Conservation (phyloP, 2,329 filamentous ascomycete species). For the Fusarium chlamydosporum region DNA sequence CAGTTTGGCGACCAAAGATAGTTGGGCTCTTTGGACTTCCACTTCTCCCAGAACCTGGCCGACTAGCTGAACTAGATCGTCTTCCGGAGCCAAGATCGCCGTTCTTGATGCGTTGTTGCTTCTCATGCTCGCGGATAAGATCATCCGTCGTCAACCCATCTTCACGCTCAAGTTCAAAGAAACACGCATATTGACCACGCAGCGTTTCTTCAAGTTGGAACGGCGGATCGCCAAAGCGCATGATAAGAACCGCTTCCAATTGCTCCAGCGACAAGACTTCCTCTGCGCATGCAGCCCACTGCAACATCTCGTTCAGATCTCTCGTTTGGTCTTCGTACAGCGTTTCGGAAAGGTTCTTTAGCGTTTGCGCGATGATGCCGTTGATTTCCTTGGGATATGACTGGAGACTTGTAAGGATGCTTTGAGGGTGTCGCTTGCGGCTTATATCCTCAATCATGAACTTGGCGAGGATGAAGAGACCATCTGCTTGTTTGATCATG, state of each 20-base stretch:
- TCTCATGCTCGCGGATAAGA: constrained; percentile 57
- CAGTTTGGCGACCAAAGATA: constrained; percentile 33
- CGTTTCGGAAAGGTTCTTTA: constrained; percentile 58
- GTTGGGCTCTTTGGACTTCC: constrained; percentile 38
- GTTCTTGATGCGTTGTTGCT: constrained; percentile 47
- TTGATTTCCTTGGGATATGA: constrained; percentile 62
- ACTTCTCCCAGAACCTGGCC: constrained; percentile 38
- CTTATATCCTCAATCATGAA: constrained; percentile 66
- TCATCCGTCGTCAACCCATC: constrained; percentile 61
- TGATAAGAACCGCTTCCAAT: constrained; percentile 60
- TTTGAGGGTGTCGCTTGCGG: constrained; percentile 61
- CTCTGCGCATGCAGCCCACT: constrained; percentile 63
- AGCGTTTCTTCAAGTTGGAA: constrained; percentile 60
- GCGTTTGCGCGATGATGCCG: constrained; percentile 59
- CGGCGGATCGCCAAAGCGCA: constrained; percentile 59
- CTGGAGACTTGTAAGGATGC: constrained; percentile 61
- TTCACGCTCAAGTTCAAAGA: constrained; percentile 62
- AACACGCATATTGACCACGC: constrained; percentile 62
- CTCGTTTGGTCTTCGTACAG: constrained; percentile 57
- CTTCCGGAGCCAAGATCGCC: constrained; percentile 32
- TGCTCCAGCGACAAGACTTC: constrained; percentile 61
- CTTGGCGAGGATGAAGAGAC: constrained; percentile 64
- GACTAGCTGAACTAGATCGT: constrained; percentile 44
- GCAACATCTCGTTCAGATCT: constrained; percentile 63
- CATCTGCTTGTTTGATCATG: constrained; percentile 60